Evolutionary conservation across 2,329 filamentous ascomycete species (phyloP).

Genomic region (Fusarium cicatricum): DNA sequence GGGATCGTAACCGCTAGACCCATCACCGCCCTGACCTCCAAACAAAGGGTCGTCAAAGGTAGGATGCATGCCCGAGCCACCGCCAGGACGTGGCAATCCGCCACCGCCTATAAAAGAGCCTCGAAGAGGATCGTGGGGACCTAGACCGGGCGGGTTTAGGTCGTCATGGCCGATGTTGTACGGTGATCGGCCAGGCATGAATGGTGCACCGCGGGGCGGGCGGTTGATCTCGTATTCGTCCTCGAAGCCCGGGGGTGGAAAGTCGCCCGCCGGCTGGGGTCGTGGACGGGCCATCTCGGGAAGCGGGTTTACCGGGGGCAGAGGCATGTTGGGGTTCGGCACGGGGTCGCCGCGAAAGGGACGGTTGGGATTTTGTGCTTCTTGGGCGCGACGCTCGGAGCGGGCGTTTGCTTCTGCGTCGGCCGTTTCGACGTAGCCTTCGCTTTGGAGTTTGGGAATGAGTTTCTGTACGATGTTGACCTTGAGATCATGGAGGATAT

Average conservation of each 20-base stretch:
- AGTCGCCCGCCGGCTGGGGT: slow-evolving; percentile 73
- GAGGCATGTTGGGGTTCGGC: slow-evolving; percentile 67
- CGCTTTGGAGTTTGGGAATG: slow-evolving; percentile 77
- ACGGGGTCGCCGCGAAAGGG: slow-evolving; percentile 55
- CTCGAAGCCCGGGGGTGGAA: slow-evolving; percentile 89
- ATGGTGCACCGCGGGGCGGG: slow-evolving; percentile 51
- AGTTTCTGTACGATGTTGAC: slow-evolving; percentile 85
- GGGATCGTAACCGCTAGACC: slow-evolving; percentile 58
- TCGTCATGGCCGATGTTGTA: slow-evolving; percentile 84
- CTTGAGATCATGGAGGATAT: slow-evolving; percentile 77
- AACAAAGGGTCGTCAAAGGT: slow-evolving; percentile 94
- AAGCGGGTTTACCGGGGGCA: slow-evolving; percentile 72
- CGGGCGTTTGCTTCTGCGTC: slow-evolving; percentile 54
- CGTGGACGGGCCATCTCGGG: slow-evolving; percentile 64
- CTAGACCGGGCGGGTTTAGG: slow-evolving; percentile 84
- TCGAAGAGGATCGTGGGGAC: slow-evolving; percentile 83
- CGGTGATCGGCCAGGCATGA: slow-evolving; percentile 60
- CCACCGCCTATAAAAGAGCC: slow-evolving; percentile 67
- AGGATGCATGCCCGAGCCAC: slow-evolving; percentile 89
- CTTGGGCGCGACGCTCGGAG: slow-evolving; percentile 51
- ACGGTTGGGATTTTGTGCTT: slow-evolving; percentile 47
- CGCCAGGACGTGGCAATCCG: slow-evolving; percentile 65
- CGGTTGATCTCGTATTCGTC: slow-evolving; percentile 88
- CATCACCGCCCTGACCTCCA: slow-evolving; percentile 52
- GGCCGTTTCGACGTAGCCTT: slow-evolving; percentile 75